phyloP scores from a whole-genome alignment of 2,329 filamentous ascomycete genomes.

The Cercospora nicotianae region DNA sequence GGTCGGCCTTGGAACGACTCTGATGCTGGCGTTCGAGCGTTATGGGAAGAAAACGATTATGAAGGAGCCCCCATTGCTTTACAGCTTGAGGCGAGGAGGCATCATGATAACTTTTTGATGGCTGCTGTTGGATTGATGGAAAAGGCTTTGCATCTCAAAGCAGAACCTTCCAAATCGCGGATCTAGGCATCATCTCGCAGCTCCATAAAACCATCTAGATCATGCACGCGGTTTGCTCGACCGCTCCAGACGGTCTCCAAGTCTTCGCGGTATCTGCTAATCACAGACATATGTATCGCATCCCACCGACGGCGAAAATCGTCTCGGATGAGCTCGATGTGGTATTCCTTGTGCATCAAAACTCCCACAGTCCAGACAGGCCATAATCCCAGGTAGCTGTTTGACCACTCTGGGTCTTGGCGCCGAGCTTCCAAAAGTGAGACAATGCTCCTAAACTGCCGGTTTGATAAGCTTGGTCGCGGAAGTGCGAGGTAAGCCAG shows the following conservation, averaged over 20 bases:
- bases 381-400: neutral
- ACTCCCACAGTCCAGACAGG: neutral
- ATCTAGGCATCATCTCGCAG: neutral
- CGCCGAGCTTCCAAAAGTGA: neutral
- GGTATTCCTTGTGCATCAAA: neutral
- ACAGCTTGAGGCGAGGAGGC: slow-evolving; percentile 55
- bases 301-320: neutral
- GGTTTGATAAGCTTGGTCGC: neutral
- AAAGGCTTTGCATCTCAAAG: slow-evolving; percentile 9
- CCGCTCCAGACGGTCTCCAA: neutral
- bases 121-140: slow-evolving; percentile 42
- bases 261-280: neutral
- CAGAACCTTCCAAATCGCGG: no score
- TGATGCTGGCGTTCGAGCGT: slow-evolving; percentile 50
- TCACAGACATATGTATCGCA: neutral
- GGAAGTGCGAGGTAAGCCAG: neutral
- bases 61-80: slow-evolving; percentile 53
- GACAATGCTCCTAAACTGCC: neutral
- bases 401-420: neutral
- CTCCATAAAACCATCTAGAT: neutral
- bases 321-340: neutral
- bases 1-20: slow-evolving; percentile 44
- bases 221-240: fast-evolving
- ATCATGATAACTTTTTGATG: slow-evolving; percentile 57
- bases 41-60: slow-evolving; percentile 47